Percentiles rank a stretch among this genome's conserved stretches.
These are phyloP conservation scores for Rhynchosporium secalis DNA, from an alignment of 2,329 filamentous ascomycete genomes.

Conservation along the genomic window DNA sequence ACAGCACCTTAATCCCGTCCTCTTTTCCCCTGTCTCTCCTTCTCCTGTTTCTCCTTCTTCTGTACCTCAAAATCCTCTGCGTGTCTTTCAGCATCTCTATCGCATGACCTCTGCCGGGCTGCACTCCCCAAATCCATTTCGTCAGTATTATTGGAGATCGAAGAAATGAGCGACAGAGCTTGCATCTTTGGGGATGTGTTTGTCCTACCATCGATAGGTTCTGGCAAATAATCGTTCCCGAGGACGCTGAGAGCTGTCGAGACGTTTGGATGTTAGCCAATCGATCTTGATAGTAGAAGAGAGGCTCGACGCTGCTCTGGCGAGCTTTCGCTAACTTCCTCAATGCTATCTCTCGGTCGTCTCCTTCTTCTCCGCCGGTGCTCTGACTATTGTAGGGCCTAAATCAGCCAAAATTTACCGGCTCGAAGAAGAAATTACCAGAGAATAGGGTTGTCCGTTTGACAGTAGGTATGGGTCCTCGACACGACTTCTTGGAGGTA, in stretches of 20 bases:
- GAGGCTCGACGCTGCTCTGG: neutral
- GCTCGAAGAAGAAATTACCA: neutral
- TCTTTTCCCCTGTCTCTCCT: constrained; percentile 12
- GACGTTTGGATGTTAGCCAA: constrained; percentile 2
- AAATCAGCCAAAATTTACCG: neutral
- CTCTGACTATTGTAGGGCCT: neutral
- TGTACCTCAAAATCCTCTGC: neutral
- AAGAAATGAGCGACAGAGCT: neutral
- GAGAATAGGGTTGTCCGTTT: neutral
- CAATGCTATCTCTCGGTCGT: neutral
- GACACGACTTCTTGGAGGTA: constrained; percentile 11
- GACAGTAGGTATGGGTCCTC: neutral
- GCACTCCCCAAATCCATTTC: neutral
- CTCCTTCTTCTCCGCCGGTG: neutral
- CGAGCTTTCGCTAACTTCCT: neutral
- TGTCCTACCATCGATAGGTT: neutral
- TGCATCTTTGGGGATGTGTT: neutral
- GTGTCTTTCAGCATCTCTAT: constrained; percentile 5
- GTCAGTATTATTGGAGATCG: constrained; percentile 1
- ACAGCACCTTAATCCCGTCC: neutral
- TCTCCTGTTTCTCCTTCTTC: neutral
- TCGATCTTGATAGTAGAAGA: neutral
- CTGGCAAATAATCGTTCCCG: neutral
- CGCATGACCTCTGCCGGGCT: neutral
- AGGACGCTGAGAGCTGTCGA: neutral